Evolutionary conservation across 352 stramenopile genomes (phyloP).

Genomic region (Globisporangium recalcitrans): DNA sequence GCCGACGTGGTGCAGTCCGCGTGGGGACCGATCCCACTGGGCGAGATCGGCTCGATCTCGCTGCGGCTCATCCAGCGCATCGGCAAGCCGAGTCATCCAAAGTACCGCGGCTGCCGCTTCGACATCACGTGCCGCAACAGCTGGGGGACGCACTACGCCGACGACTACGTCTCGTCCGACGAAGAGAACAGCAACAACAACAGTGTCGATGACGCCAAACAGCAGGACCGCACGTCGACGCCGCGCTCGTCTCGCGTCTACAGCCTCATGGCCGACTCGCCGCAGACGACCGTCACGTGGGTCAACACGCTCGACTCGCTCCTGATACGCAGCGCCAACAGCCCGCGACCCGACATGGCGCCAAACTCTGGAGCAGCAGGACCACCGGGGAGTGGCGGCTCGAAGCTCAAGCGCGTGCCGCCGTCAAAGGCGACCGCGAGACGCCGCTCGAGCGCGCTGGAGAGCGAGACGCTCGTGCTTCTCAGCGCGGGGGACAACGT

Average conservation of each 20-base stretch:
- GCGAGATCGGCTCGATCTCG: constrained; percentile 76
- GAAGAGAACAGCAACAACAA: constrained; percentile 50
- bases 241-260: constrained; percentile 65
- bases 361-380: constrained; percentile 11
- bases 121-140: constrained; percentile 81
- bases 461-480: constrained; percentile 46
- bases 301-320: constrained; percentile 71
- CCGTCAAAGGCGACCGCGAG: constrained; percentile 24
- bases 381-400: neutral
- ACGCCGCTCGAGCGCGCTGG: constrained; percentile 36
- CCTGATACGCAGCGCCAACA: constrained; percentile 68
- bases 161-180: constrained; percentile 75
- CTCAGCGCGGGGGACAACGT: constrained; percentile 37
- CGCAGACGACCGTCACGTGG: constrained; percentile 66
- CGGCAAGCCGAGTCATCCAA: constrained; percentile 67
- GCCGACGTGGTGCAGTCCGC: constrained; percentile 71
- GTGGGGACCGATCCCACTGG: constrained; percentile 67
- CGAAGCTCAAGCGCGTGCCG: constrained; percentile 23
- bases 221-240: constrained; percentile 34
- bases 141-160: constrained; percentile 70
- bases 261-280: constrained; percentile 73
- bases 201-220: constrained; percentile 17
- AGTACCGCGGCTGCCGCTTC: constrained; percentile 80
- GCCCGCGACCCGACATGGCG: constrained; percentile 48
- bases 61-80: constrained; percentile 80